These are phyloP conservation scores for Lasiosphaeria miniovina DNA, from an alignment of 495 filamentous ascomycete species.

Conservation along the genomic window DNA sequence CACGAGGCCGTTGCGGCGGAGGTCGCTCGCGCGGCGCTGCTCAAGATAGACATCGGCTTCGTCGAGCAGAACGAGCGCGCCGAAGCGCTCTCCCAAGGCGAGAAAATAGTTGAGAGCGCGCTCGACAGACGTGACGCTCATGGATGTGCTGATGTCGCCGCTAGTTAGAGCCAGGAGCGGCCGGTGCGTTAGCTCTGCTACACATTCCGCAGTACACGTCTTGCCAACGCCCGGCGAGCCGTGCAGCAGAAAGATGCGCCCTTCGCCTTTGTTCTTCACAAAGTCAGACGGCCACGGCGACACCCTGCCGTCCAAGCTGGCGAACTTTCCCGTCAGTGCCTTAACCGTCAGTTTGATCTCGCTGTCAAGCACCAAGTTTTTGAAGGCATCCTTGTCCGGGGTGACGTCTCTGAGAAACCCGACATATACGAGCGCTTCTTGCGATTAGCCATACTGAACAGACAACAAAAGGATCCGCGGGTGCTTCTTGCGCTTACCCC, in stretches of 20 bases:
- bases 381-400: conserved; percentile 34
- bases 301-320: conserved; percentile 32
- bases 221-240: conserved; percentile 53
- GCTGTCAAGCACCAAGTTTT: conserved; percentile 38
- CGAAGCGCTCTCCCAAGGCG: conserved; percentile 40
- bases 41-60: conserved; percentile 54
- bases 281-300: conserved; percentile 41
- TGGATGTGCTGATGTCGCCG: conserved; percentile 35
- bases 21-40: conserved; percentile 65
- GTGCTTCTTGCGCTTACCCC: conserved; percentile 24
- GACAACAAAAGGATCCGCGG: background rate
- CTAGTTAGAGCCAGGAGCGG: conserved; percentile 38
- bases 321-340: conserved; percentile 40
- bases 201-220: conserved; percentile 47
- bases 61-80: conserved; percentile 42
- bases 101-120: conserved; percentile 39
- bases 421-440: conserved; percentile 15
- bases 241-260: conserved; percentile 52
- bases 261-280: conserved; percentile 46
- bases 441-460: conserved; percentile 5
- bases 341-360: conserved; percentile 41
- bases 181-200: conserved; percentile 37
- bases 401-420: conserved; percentile 20
- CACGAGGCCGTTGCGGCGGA: conserved; percentile 74
- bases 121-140: conserved; percentile 32